Percentiles rank a stretch among this genome's conserved stretches.
Conservation (phyloP, 129 eudicot genomes). For the Logfia minima region DNA sequence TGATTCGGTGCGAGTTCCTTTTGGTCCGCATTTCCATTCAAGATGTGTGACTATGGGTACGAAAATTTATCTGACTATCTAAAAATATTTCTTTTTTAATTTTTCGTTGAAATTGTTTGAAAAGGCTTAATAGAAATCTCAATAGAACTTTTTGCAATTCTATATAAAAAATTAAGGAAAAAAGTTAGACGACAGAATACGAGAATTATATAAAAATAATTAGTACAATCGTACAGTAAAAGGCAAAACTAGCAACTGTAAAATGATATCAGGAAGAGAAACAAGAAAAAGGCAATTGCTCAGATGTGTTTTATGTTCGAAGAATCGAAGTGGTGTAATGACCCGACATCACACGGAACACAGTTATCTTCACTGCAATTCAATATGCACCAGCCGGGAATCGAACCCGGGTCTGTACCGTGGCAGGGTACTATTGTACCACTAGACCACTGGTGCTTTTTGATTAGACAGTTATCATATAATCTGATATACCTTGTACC, state of each 20-base stretch:
- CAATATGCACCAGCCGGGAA: slow-evolving; percentile 81
- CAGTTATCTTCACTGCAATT: neutral
- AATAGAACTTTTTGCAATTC: too few relatives aligned
- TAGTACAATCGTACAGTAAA: neutral
- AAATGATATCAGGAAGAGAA: neutral
- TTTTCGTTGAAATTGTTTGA: too few relatives aligned
- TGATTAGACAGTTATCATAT: too few relatives aligned
- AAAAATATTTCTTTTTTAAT: too few relatives aligned
- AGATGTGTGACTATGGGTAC: too few relatives aligned
- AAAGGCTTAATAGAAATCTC: too few relatives aligned
- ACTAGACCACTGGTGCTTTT: neutral
- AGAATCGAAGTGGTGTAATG: neutral
- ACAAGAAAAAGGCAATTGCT: neutral
- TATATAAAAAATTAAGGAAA: too few relatives aligned
- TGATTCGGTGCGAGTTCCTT: too few relatives aligned
- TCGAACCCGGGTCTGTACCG: slow-evolving; percentile 99
- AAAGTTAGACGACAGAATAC: too few relatives aligned
- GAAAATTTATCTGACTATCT: too few relatives aligned
- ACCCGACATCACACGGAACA: slow-evolving; percentile 12
- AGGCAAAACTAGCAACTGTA: neutral
- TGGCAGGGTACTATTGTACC: slow-evolving; percentile 99
- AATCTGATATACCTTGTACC: too few relatives aligned
- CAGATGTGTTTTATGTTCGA: neutral
- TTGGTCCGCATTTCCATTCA: too few relatives aligned
- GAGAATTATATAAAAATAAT: neutral